These are phyloP conservation scores for Helotiales sp. DNA, from an alignment of 2,329 filamentous ascomycete genomes.

Conservation along the genomic window DNA sequence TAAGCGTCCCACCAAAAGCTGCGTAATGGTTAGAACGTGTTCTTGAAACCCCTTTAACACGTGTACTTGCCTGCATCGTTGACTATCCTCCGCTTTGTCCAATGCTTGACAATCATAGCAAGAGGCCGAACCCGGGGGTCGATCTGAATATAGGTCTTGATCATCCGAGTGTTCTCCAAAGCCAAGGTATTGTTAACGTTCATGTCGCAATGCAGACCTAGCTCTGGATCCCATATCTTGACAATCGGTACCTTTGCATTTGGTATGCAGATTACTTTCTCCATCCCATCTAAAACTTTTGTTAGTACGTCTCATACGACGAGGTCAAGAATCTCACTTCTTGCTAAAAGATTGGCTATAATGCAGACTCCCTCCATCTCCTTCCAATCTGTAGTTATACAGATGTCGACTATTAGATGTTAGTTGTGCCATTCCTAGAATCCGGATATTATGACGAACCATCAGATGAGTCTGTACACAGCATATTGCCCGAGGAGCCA, in stretches of 20 bases:
- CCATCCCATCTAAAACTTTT: conserved; percentile 75
- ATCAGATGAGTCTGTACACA: conserved; percentile 95
- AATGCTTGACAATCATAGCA: conserved; percentile 97
- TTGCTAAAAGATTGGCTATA: conserved; percentile 81
- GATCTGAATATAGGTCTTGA: conserved; percentile 92
- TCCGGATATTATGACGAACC: conserved; percentile 55
- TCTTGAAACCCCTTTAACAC: not conserved
- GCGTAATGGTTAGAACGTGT: conserved; percentile 22
- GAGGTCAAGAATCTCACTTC: conserved; percentile 58
- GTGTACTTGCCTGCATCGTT: conserved; percentile 88
- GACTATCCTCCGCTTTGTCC: conserved; percentile 88
- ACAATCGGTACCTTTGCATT: conserved; percentile 97
- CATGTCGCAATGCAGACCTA: conserved; percentile 90
- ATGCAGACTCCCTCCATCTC: conserved; percentile 87
- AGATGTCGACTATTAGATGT: conserved; percentile 77
- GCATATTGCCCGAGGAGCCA: conserved; percentile 93
- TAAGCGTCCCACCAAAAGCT: conserved; percentile 92
- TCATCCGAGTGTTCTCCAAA: conserved; percentile 96
- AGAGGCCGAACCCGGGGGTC: conserved; percentile 88
- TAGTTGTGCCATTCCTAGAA: not conserved
- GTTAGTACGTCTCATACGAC: conserved; percentile 36
- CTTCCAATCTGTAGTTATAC: conserved; percentile 89
- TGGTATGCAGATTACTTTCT: conserved; percentile 91
- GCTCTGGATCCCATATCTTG: conserved; percentile 96
- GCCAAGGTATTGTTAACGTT: conserved; percentile 98